Base-by-base conservation (phyloP, 306 rosid genomes). In the Parietaria judaica region DNA sequence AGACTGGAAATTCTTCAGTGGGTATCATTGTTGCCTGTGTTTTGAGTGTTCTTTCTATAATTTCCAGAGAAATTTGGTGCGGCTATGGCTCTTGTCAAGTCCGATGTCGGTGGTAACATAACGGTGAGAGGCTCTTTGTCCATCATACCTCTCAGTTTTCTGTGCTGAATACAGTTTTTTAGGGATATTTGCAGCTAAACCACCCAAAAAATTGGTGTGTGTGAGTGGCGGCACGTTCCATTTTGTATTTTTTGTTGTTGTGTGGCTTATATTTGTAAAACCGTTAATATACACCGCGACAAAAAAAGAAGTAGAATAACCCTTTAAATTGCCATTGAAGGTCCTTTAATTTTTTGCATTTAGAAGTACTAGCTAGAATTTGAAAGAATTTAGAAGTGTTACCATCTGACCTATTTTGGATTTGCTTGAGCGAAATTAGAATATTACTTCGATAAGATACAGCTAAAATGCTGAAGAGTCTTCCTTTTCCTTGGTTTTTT, bases 41-140 rank as follows among this genome's bases (percentile, higher is more conserved):
- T 56, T 12, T 8, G 10, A 36, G 7, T 4, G 11, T 12, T 36
- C 10, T 66, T 80, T 75, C 8, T 73, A 58, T n/a, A n/a, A n/a
- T 9, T 74, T 78, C 67, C 83, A 92, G 96, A 88, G 14, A 94
- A 86, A 76, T 94, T 94, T 72, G 99, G 99, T 80, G 90, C 99
- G 74, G 83, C 99, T 58, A 86, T 94, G 99, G 8, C 82, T 65
- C 96, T 90, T 69, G 94, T 86, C 59, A 89, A 86, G 67, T 46
- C 79, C 61, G 97, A 89, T 70, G 66, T 89, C n/a, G 95, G 97
- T 55, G 97, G 97, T 34, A 90, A 94, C 76, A 76, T 94, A 62
- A 9, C 90, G 74, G 99, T 94, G 74, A 23, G 83, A 43, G 55
- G 35, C 16, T 47, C 17, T 43, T 11, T 13, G 31, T 53, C 39